phyloP scores from a whole-genome alignment of 495 filamentous ascomycete species.

The Tuber brumale region DNA sequence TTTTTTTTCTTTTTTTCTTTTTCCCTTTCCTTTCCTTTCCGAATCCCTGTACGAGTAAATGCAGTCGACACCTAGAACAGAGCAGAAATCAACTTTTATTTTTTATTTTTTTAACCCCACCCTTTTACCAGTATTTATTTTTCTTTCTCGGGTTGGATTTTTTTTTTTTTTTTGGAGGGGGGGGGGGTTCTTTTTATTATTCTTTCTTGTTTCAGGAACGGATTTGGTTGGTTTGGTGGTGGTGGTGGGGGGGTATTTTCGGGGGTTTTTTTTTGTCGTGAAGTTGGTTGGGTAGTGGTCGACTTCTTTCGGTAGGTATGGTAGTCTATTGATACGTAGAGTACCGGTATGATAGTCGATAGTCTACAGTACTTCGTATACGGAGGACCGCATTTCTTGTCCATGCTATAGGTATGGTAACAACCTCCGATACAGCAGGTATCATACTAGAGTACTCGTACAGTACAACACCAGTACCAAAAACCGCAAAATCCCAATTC shows the following conservation, averaged over 20 bases:
- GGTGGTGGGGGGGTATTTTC: neutral
- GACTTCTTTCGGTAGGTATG: neutral
- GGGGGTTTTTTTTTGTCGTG: neutral
- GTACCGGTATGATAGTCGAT: no score
- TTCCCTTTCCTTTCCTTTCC: neutral
- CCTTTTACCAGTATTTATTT: neutral
- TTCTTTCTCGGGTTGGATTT: neutral
- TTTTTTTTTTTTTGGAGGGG: neutral
- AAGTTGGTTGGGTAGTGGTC: neutral
- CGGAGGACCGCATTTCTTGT: neutral
- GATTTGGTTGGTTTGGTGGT: neutral
- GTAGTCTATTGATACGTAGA: neutral
- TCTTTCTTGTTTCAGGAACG: neutral
- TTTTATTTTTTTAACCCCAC: neutral
- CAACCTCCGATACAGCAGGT: no score
- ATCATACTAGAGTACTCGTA: no score
- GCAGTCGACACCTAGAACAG: neutral
- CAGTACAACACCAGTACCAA: neutral
- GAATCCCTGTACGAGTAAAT: slow-evolving; percentile 6
- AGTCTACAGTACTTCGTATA: neutral
- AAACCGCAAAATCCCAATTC: neutral
- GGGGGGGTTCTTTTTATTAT: neutral
- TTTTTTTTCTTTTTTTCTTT: neutral
- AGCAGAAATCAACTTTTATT: neutral
- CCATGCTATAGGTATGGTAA: no score